Percentiles rank a stretch among this genome's conserved stretches.
These are phyloP conservation scores for Picea mariana DNA, from an alignment of 83 land plant genomes.

Conservation along the genomic window DNA sequence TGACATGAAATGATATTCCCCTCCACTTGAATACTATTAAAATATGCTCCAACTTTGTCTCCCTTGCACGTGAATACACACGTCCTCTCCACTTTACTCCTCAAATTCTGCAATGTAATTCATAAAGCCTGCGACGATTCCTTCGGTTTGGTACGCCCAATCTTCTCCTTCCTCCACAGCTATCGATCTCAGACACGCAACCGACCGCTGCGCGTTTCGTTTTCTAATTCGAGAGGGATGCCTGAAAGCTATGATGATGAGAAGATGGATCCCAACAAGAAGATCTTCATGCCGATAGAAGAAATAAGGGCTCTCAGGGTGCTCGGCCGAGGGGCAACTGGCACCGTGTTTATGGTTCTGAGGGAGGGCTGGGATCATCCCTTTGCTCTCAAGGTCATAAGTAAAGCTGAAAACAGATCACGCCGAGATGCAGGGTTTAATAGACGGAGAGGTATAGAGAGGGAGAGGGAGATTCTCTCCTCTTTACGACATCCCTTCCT, in stretches of 20 bases:
- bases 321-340: conserved; percentile 70
- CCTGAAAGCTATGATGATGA: background rate
- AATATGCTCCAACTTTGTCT: too few relatives aligned
- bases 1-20: too few relatives aligned
- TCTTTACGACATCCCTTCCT: conserved; percentile 64
- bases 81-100: too few relatives aligned
- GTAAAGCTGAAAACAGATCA: background rate
- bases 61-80: too few relatives aligned
- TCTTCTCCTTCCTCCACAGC: too few relatives aligned
- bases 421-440: background rate
- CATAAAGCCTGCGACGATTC: too few relatives aligned
- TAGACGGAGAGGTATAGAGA: conserved; percentile 23
- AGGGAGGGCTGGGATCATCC: conserved; percentile 17
- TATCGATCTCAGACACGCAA: too few relatives aligned
- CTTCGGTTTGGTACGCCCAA: too few relatives aligned
- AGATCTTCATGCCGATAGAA: conserved; percentile 17
- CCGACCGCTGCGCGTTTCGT: too few relatives aligned
- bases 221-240: background rate
- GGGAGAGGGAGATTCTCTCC: conserved; percentile 70
- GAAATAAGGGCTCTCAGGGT: conserved; percentile 35
- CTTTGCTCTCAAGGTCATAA: conserved; percentile 54
- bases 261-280: background rate
- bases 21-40: too few relatives aligned
- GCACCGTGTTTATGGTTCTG: conserved; percentile 58
- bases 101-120: too few relatives aligned